Conservation (phyloP, 2,329 filamentous ascomycete species). For the Tolypocladium cylindrosporum region DNA sequence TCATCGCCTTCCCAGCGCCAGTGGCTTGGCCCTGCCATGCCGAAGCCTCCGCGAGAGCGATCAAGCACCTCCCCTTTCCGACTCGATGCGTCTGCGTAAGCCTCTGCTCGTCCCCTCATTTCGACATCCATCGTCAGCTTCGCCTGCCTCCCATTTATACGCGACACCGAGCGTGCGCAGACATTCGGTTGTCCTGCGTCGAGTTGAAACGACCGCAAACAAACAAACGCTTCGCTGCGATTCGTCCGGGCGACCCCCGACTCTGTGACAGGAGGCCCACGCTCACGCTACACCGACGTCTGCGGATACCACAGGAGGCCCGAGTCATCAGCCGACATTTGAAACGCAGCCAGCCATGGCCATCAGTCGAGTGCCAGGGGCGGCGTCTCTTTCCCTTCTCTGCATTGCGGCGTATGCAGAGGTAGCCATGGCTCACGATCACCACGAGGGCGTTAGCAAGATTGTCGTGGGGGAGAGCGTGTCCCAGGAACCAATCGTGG, state of each 20-base stretch:
- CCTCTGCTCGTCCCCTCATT: background rate
- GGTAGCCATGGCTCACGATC: conserved; percentile 33
- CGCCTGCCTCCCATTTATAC: background rate
- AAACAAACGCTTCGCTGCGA: background rate
- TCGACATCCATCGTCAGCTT: background rate
- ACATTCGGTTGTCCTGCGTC: background rate
- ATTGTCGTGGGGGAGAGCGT: conserved; percentile 61
- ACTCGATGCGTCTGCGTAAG: background rate
- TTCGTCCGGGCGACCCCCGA: background rate
- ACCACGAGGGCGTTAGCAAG: conserved; percentile 33
- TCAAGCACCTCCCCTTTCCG: background rate
- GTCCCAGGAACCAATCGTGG: conserved; percentile 64
- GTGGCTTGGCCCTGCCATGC: background rate
- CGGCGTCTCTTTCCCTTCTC: conserved; percentile 9
- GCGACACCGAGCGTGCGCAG: background rate
- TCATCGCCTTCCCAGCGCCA: background rate
- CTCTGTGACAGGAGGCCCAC: conserved; percentile 2
- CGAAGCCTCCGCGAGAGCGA: background rate
- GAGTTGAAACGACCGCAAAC: background rate
- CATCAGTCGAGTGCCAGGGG: conserved; percentile 3
- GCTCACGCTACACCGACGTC: background rate
- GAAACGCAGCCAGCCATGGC: conserved; percentile 11
- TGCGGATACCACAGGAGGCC: background rate
- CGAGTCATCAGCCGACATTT: background rate
- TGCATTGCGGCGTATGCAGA: conserved; percentile 13